Evolutionary conservation across 768 basidiomycete species (phyloP), one percentile per base, ranked within the genome.

Genomic region (Auricularia auricula-judae): DNA sequence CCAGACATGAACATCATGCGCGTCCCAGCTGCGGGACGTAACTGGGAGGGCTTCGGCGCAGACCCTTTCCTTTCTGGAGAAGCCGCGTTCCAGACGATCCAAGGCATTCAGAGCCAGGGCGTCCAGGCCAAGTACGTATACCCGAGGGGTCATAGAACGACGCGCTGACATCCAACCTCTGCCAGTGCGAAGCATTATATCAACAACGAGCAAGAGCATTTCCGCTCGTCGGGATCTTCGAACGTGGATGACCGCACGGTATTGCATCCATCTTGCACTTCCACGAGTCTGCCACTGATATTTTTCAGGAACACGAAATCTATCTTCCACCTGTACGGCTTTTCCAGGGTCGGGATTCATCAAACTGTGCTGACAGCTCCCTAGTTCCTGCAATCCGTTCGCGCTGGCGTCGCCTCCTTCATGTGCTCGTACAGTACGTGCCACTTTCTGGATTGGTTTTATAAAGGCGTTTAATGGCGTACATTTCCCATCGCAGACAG

Each of bases 381-480:
- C 29, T 71, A 71, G 4, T 74, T 73, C 66, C 69, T 86, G 68
- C 81, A 82, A 53, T 80, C 82, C 21, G 82, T 88, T 3, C 81
- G 82, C 72, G 86, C 86, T 11, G 83, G 83, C 64, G 86, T 86
- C 11, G 83, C 86, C 1, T 72, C 84, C 3, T 79, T 88, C 63
- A 86, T 86, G 85, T 86, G 85, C 72, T 84, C 82, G 65, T 85
- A 85, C 68, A 85, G 82, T 79, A 64, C 66, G 76, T 71, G 59
- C 29, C 43, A 59, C 36, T 58, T 18, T 53, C 33, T 64, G 23
- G 29, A 29, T 62, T 8, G 29, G 29, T 2, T 29, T 29, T 29
- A 29, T 29, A 29, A 29, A 2, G 29, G 29, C 3, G 29, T 29
- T 29, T 29, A 29, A 29, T 2, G 29, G 29, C 29, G 29, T 29